Evolutionary conservation across 768 basidiomycete genomes (phyloP).

Genomic region (Macrolepiota fuliginosa): DNA sequence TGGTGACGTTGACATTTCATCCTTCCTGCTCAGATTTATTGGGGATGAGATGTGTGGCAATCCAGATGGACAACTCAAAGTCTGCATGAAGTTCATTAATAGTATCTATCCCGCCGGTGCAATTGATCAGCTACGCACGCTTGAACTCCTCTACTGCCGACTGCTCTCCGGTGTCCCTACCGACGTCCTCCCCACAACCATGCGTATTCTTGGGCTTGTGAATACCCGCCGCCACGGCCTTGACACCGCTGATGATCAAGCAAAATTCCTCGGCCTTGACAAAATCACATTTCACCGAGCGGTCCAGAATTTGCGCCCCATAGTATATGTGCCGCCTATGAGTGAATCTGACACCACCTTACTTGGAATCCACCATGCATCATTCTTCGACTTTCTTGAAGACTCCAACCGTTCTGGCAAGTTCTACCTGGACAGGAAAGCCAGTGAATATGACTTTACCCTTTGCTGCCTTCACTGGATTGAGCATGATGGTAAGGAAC

Average conservation of each 20-base stretch:
- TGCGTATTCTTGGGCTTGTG: slow-evolving; percentile 6
- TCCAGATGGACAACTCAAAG: background rate
- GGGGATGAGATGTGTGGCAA: background rate
- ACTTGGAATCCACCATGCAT: too few species aligned
- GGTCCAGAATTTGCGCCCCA: too few species aligned
- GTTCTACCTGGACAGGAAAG: too few species aligned
- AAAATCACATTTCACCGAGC: background rate
- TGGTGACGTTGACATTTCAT: background rate
- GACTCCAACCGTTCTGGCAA: too few species aligned
- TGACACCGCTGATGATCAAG: background rate
- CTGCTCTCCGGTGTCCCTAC: background rate
- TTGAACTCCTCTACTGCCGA: background rate
- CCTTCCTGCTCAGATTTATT: background rate
- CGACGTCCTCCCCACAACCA: background rate
- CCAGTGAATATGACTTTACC: too few species aligned
- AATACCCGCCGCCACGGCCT: background rate
- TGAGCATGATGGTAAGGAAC: too few species aligned
- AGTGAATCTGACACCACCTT: too few species aligned
- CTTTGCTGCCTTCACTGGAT: too few species aligned
- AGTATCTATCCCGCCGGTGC: background rate
- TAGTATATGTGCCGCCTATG: too few species aligned
- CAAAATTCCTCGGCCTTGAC: slow-evolving; percentile 1
- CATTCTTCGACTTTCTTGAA: too few species aligned
- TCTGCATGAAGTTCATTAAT: background rate
- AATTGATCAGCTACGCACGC: background rate